A percentile compares a stretch with the other conserved stretches of the same genome.
These are phyloP conservation scores for Cucurbita argyrosperma DNA, from an alignment of 306 rosid genomes.

Conservation along the genomic window DNA sequence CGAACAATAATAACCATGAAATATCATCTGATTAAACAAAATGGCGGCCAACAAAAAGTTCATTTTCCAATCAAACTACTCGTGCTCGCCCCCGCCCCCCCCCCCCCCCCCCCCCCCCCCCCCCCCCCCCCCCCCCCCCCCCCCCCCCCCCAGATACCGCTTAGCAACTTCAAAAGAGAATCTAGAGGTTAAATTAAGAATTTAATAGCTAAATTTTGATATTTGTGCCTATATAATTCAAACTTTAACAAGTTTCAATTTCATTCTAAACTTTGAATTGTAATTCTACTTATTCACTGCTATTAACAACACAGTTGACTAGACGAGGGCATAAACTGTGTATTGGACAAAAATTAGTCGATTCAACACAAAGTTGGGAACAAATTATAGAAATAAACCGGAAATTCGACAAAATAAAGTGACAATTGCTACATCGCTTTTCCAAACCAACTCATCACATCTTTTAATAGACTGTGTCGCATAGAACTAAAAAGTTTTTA, in stretches of 20 bases:
- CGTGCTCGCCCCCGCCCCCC: no score
- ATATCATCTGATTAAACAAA: neutral
- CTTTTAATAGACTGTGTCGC: no score
- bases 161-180: neutral
- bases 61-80: no score
- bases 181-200: neutral
- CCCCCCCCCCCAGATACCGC: neutral
- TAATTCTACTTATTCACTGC: neutral
- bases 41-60: neutral
- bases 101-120: no score
- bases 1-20: neutral
- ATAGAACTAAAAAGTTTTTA: neutral
- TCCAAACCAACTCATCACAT: no score
- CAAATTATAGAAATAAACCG: neutral
- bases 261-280: neutral
- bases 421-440: no score
- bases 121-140: no score
- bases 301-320: neutral
- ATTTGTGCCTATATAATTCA: neutral
- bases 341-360: neutral
- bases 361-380: neutral
- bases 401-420: neutral
- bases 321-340: neutral
- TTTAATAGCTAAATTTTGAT: neutral
- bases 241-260: neutral